Conservation (phyloP, 495 filamentous ascomycete genomes). For the Aspergillus heteromorphus region DNA sequence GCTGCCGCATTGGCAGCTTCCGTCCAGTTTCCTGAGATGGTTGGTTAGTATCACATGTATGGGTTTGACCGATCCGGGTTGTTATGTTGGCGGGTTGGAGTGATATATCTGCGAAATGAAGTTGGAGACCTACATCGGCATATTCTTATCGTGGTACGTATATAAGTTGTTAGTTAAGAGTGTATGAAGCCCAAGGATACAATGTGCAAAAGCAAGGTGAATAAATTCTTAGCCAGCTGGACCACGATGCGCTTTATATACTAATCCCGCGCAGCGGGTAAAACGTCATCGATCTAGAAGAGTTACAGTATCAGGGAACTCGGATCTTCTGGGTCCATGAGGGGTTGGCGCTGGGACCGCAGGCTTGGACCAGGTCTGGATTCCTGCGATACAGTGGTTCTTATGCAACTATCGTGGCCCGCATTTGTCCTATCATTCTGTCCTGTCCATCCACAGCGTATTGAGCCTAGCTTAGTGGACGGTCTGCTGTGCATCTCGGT, state of each 20-base stretch:
- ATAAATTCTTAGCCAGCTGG: neutral
- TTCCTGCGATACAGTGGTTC: neutral
- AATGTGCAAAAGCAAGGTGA: too few relatives aligned
- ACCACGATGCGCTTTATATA: neutral
- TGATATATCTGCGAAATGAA: neutral
- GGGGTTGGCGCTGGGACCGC: neutral
- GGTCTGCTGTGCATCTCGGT: neutral
- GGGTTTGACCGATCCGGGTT: neutral
- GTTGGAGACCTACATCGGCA: slow-evolving; percentile 24
- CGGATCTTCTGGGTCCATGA: neutral
- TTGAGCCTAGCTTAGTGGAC: neutral
- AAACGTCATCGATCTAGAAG: slow-evolving; percentile 14
- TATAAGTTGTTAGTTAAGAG: too few relatives aligned
- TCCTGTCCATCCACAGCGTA: neutral
- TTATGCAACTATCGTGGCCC: neutral
- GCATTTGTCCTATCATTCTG: neutral
- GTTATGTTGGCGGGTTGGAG: neutral
- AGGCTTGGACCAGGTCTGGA: neutral
- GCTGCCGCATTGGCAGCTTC: slow-evolving; percentile 50
- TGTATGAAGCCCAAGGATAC: too few relatives aligned
- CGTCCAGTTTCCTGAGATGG: slow-evolving; percentile 40
- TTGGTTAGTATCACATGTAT: neutral
- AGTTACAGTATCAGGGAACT: neutral
- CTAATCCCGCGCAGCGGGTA: neutral
- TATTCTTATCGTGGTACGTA: slow-evolving; percentile 1